A percentile compares a stretch with the other conserved stretches of the same genome.
Evolutionary conservation across 2,329 filamentous ascomycete genomes (phyloP).

Genomic region (Verticillium klebahnii): DNA sequence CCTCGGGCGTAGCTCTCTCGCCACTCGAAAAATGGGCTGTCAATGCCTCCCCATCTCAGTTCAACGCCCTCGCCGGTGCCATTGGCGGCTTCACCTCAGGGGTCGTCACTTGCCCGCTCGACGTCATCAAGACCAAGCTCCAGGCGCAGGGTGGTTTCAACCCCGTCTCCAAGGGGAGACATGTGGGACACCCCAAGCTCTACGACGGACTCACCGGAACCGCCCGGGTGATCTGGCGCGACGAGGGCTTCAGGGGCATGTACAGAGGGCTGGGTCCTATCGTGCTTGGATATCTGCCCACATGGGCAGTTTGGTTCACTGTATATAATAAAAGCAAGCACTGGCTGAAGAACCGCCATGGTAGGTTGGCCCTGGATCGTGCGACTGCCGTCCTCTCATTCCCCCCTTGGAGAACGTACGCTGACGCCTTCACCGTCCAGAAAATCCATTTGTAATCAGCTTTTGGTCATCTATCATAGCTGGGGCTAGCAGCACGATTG

Average conservation of each 20-base stretch:
- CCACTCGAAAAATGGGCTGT: slow-evolving; percentile 52
- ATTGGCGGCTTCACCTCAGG: slow-evolving; percentile 89
- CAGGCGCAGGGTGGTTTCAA: slow-evolving; percentile 88
- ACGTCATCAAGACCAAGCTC: slow-evolving; percentile 98
- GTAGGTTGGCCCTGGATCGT: slow-evolving; percentile 31
- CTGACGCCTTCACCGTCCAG: slow-evolving; percentile 34
- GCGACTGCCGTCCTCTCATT: not conserved
- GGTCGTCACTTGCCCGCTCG: slow-evolving; percentile 90
- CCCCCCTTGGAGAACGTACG: not conserved
- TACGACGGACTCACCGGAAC: slow-evolving; percentile 89
- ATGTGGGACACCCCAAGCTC: slow-evolving; percentile 51
- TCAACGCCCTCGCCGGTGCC: slow-evolving; percentile 84
- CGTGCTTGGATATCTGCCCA: slow-evolving; percentile 90
- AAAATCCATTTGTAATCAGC: slow-evolving; percentile 72
- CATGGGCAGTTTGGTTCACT: slow-evolving; percentile 97
- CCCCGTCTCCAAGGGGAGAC: slow-evolving; percentile 42
- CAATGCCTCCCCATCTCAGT: slow-evolving; percentile 54
- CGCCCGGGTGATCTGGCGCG: slow-evolving; percentile 75
- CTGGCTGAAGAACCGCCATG: slow-evolving; percentile 62
- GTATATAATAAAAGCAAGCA: slow-evolving; percentile 89
- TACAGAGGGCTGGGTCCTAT: slow-evolving; percentile 94
- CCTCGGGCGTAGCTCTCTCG: slow-evolving; percentile 25
- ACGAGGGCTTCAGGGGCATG: slow-evolving; percentile 85
- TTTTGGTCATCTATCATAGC: slow-evolving; percentile 88
- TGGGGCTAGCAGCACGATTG: slow-evolving; percentile 86